A percentile compares a stretch with the other conserved stretches of the same genome.
phyloP scores from a whole-genome alignment of 768 basidiomycete genomes.

The Suillus hirtellus region DNA sequence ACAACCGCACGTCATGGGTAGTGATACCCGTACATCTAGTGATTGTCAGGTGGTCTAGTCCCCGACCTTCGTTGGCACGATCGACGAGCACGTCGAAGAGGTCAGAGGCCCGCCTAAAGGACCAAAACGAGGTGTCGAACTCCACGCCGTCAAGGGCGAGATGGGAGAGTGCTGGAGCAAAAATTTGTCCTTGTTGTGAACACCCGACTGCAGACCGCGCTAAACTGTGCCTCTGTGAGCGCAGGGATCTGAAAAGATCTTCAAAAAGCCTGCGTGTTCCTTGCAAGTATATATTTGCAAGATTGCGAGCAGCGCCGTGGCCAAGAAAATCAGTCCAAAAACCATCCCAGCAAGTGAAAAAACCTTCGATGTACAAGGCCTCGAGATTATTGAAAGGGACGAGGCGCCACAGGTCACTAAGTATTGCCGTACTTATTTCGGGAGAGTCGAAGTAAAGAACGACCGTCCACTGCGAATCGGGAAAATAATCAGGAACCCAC shows the following conservation, averaged over 20 bases:
- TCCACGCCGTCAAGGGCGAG: background rate
- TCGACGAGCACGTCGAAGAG: conserved; percentile 9
- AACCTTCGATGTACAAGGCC: background rate
- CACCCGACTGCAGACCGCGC: background rate
- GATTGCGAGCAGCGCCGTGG: background rate
- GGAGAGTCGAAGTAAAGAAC: background rate
- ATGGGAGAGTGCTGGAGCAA: conserved; percentile 6
- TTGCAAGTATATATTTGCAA: background rate
- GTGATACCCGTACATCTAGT: background rate
- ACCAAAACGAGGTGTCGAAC: background rate
- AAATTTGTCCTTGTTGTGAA: background rate
- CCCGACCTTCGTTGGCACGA: conserved; percentile 7
- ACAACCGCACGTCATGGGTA: background rate
- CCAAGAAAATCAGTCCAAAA: background rate
- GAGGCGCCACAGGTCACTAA: background rate
- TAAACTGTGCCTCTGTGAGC: background rate
- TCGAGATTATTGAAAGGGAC: background rate
- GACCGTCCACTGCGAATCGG: background rate
- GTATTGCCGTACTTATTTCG: background rate
- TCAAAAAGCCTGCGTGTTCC: background rate
- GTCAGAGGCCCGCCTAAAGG: background rate
- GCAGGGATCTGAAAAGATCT: conserved; percentile 1
- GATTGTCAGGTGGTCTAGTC: background rate
- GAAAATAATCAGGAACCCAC: background rate
- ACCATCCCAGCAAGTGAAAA: background rate